phyloP scores from a whole-genome alignment of 441 rosid genomes.

The Croton laevigatus region DNA sequence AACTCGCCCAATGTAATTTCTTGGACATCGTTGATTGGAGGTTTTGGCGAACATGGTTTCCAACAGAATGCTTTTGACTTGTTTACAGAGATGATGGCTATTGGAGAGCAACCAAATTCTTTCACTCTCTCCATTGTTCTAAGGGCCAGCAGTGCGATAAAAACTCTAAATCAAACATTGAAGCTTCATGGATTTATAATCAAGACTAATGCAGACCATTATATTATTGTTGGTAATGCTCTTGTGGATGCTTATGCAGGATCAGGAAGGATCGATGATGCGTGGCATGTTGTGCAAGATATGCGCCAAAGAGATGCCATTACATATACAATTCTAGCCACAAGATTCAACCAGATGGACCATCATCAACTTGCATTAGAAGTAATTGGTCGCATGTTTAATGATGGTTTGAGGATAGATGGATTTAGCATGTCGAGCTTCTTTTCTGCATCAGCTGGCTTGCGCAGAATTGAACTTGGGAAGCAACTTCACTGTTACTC shows the following conservation, averaged over 20 bases:
- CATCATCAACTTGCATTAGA: constrained; percentile 43
- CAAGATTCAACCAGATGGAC: constrained; percentile 57
- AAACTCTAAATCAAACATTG: constrained; percentile 27
- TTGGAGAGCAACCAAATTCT: constrained; percentile 48
- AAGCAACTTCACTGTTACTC: constrained; percentile 27
- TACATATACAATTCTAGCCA: constrained; percentile 63
- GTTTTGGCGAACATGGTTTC: constrained; percentile 47
- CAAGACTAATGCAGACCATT: constrained; percentile 32
- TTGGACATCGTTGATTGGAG: constrained; percentile 67
- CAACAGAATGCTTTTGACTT: constrained; percentile 36
- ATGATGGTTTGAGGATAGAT: constrained; percentile 47
- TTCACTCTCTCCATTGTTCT: constrained; percentile 52
- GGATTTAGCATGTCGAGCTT: constrained; percentile 55
- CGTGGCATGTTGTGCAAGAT: constrained; percentile 38
- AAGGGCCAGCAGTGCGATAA: constrained; percentile 35
- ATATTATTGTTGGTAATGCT: constrained; percentile 47
- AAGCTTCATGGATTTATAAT: constrained; percentile 52
- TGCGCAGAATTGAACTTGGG: constrained; percentile 23
- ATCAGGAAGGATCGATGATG: constrained; percentile 38
- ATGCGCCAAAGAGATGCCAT: constrained; percentile 49
- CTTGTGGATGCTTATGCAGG: constrained; percentile 64
- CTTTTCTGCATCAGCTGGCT: constrained; percentile 28
- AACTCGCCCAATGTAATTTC: constrained; percentile 52
- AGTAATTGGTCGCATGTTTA: constrained; percentile 36
- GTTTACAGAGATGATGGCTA: constrained; percentile 46